phyloP scores from a whole-genome alignment of 140 eudicot genomes.

The Cichorium intybus region DNA sequence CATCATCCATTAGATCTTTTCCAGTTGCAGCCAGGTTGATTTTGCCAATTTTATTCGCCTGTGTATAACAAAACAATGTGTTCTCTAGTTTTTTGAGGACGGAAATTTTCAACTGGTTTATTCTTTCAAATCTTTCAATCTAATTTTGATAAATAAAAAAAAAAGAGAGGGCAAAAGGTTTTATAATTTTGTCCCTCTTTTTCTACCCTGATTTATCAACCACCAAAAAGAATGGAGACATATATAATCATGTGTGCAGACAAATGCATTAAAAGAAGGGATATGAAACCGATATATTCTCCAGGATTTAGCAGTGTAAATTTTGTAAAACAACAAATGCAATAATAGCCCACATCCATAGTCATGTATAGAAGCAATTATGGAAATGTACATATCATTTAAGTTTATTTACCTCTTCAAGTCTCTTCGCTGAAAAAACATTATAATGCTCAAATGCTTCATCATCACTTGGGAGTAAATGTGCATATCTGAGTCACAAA shows the following conservation, averaged over 20 bases:
- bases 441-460: slow-evolving; percentile 88
- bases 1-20: slow-evolving; percentile 99
- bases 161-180: not conserved
- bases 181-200: too few species aligned
- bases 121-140: too few species aligned
- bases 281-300: too few species aligned
- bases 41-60: slow-evolving; percentile 98
- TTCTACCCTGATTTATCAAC: too few species aligned
- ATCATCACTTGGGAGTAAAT: slow-evolving; percentile 88
- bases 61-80: slow-evolving; percentile 15
- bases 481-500: slow-evolving; percentile 65
- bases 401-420: slow-evolving; percentile 70
- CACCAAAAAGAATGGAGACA: too few species aligned
- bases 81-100: too few species aligned
- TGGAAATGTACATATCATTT: not conserved
- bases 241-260: not conserved
- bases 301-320: not conserved
- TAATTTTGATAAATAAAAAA: too few species aligned
- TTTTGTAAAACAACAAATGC: not conserved
- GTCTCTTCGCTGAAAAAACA: slow-evolving; percentile 69
- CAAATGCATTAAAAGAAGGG: too few species aligned
- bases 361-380: slow-evolving; percentile 6
- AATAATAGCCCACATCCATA: not conserved
- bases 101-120: too few species aligned
- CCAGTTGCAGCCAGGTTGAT: slow-evolving; percentile 99